Conservation (phyloP, 176 grass and related monocot genomes). For the Ampelocalamus luodianensis region DNA sequence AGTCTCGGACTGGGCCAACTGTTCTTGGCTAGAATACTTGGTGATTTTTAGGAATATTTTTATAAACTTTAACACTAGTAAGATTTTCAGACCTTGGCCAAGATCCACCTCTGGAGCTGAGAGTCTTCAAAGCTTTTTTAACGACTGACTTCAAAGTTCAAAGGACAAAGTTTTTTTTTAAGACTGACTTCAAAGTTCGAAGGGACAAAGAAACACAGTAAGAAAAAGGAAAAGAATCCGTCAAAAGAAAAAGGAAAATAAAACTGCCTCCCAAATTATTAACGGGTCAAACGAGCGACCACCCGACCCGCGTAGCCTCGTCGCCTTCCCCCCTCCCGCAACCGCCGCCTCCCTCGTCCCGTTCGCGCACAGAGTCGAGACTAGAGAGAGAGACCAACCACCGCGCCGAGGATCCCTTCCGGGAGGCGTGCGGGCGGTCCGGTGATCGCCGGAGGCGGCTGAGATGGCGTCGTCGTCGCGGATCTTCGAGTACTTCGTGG, state of each 20-base stretch:
- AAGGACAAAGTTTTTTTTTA: no score
- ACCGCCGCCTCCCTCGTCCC: slow-evolving; percentile 3
- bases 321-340: slow-evolving; percentile 36
- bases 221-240: no score
- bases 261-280: not conserved
- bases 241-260: not conserved
- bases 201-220: not conserved
- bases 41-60: no score
- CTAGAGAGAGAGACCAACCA: slow-evolving; percentile 7
- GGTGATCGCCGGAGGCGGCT: slow-evolving; percentile 28
- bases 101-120: no score
- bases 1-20: no score
- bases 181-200: no score
- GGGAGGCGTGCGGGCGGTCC: not conserved
- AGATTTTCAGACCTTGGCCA: no score
- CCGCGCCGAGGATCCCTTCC: slow-evolving; percentile 21
- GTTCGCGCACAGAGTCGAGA: not conserved
- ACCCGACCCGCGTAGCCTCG: slow-evolving; percentile 44
- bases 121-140: no score
- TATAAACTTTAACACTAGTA: no score
- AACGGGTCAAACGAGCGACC: slow-evolving; percentile 47
- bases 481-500: slow-evolving; percentile 99
- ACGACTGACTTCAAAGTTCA: no score
- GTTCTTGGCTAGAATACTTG: no score
- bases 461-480: slow-evolving; percentile 49